Base-by-base conservation (phyloP, 2,329 filamentous ascomycete genomes). In the Apiospora hydei region DNA sequence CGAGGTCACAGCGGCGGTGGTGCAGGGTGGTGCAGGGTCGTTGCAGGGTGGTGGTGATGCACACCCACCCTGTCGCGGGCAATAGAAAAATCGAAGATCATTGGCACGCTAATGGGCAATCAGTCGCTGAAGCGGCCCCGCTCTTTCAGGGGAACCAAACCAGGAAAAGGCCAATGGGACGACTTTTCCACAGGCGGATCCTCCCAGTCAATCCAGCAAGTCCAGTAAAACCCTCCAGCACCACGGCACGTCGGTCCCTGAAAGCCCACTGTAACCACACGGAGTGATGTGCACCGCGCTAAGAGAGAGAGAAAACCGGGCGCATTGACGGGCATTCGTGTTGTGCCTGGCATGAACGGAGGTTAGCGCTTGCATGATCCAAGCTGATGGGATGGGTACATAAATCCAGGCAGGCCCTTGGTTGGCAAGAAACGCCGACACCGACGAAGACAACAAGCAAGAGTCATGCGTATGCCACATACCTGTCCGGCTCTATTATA, bases 1-100 rank as follows among this genome's bases (percentile, higher is more conserved):
- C 53, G 34, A 21, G 53, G 53, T 61, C 53, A 30, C 30, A 61
- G 53, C 21, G 53, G 30, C 21, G 30, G 53, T 61, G 53, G 53
- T 8, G 6, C 53, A 21, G 26, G 30, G 30, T 38, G 30, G 26
- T 53, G 51, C n/a, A n/a, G n/a, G n/a, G n/a, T n/a, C n/a, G n/a
- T n/a, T 8, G 6, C 53, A 21, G 26, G 30, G 30, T 38, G 30
- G 26, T 53, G 51, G 51, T 53, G 51, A 53, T 53, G 51, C 53
- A 61, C 53, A 61, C 53, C 53, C 53, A 21, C 51, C 24, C 11
- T 26, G 51, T 30, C 24, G 51, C 49, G 51, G 53, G 53, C 53
- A 61, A 61, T 61, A 34, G 3, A 61, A 57, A 61, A 61, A 38
- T 61, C 53, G 53, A 64, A 64, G 57, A 41, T 64, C 57, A 64